phyloP scores from a whole-genome alignment of 768 basidiomycete species.

The Candolleomyces aberdarensis region DNA sequence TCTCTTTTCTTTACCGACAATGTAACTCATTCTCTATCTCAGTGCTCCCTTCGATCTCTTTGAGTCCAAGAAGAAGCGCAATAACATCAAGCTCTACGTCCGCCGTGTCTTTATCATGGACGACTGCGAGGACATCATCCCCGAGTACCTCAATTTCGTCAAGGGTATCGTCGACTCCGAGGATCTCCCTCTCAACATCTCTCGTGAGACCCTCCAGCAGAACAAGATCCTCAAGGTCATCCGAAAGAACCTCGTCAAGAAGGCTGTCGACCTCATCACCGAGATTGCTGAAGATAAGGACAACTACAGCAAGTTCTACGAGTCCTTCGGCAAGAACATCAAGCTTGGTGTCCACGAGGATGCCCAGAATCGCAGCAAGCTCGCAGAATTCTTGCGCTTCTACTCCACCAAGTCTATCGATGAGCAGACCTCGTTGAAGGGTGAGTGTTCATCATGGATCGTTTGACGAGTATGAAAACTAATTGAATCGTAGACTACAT shows the following conservation, averaged over 20 bases:
- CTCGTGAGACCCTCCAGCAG: conserved; percentile 98
- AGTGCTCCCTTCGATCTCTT: conserved; percentile 99
- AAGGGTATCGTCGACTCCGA: conserved; percentile 99
- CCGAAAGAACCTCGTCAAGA: conserved; percentile 99
- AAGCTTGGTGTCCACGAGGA: conserved; percentile 99
- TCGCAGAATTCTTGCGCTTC: conserved; percentile 99
- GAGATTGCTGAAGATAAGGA: conserved; percentile 99
- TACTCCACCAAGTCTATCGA: conserved; percentile 92
- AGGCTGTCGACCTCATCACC: conserved; percentile 88
- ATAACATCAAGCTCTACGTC: conserved; percentile 99
- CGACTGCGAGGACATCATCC: conserved; percentile 98
- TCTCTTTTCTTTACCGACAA: background rate
- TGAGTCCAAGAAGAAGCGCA: conserved; percentile 99
- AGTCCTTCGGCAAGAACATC: conserved; percentile 98
- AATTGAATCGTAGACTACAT: conserved; percentile 74
- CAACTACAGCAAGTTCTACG: conserved; percentile 95
- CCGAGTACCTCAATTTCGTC: conserved; percentile 99
- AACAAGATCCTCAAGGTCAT: conserved; percentile 99
- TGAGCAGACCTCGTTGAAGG: conserved; percentile 92
- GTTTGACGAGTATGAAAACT: background rate
- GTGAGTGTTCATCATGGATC: conserved; percentile 31
- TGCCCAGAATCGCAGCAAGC: conserved; percentile 97
- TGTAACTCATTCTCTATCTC: conserved; percentile 7
- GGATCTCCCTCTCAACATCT: conserved; percentile 99
- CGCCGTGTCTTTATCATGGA: conserved; percentile 99